A percentile compares a stretch with the other conserved stretches of the same genome.
Conservation (phyloP, 441 rosid genomes). For the Jatropha podagrica region DNA sequence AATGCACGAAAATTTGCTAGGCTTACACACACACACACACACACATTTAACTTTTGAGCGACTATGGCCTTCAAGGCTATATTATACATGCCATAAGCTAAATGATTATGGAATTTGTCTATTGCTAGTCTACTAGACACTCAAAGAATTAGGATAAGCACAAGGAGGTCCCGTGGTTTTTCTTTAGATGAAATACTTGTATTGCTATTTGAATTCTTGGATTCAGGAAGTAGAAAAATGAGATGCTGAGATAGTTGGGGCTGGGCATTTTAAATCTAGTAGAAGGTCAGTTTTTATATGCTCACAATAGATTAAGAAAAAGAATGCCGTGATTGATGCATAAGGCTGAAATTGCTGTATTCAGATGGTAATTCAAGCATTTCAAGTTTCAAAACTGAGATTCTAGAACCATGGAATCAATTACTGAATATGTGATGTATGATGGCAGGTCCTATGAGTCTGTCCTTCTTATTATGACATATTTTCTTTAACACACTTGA, state of each 20-base stretch:
- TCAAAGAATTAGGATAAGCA: not conserved
- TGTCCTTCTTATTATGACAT: no score
- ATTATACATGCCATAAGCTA: not conserved
- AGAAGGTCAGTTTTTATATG: not conserved
- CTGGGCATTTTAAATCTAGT: not conserved
- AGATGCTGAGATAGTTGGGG: not conserved
- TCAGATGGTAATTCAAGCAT: not conserved
- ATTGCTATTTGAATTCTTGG: not conserved
- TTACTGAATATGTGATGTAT: no score
- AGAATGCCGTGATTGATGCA: not conserved
- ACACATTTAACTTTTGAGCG: not conserved
- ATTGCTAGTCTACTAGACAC: not conserved
- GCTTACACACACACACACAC: no score
- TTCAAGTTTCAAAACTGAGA: no score
- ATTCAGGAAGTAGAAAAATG: not conserved
- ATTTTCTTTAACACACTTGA: no score
- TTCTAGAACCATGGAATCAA: no score
- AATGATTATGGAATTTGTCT: not conserved
- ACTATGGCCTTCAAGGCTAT: not conserved
- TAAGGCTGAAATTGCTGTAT: slow-evolving; percentile 1
- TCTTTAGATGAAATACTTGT: not conserved
- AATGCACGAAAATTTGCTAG: not conserved
- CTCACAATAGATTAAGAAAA: no score
- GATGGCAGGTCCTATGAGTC: no score
- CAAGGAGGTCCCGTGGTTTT: not conserved